Evolutionary conservation across 208 protist species (phyloP).

Genomic region (Acanthamoeba polyphaga): DNA sequence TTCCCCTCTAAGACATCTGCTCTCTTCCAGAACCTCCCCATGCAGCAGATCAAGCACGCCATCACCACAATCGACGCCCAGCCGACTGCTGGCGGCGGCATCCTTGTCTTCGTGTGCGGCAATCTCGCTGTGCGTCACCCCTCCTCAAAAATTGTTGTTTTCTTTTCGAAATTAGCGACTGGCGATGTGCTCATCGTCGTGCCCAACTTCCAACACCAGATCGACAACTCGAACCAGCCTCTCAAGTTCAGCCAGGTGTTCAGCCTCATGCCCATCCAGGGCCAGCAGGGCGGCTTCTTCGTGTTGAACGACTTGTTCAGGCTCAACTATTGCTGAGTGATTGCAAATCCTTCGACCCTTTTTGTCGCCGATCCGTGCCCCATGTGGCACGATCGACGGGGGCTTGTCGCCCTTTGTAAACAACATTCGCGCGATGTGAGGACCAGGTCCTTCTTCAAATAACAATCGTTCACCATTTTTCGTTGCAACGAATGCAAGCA

Average conservation of each 20-base stretch:
- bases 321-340: constrained; percentile 63
- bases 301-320: constrained; percentile 65
- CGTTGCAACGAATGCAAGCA: too few relatives aligned
- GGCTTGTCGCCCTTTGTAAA: constrained; percentile 6
- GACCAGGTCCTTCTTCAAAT: too few relatives aligned
- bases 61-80: constrained; percentile 55
- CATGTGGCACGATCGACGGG: background rate
- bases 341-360: background rate
- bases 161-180: too few relatives aligned
- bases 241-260: constrained; percentile 73
- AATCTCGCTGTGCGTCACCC: constrained; percentile 31
- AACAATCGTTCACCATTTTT: too few relatives aligned
- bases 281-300: constrained; percentile 65
- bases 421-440: background rate
- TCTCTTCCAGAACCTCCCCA: background rate
- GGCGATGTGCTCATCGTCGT: too few relatives aligned
- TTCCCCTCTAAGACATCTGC: background rate
- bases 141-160: too few relatives aligned
- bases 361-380: background rate
- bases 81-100: constrained; percentile 29
- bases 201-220: background rate
- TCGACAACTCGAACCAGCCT: constrained; percentile 47
- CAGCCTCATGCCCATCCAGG: constrained; percentile 67
- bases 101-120: constrained; percentile 63
- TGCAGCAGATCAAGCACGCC: constrained; percentile 64